These are phyloP conservation scores for Whalleya microplaca DNA, from an alignment of 2,329 filamentous ascomycete species.

Conservation along the genomic window DNA sequence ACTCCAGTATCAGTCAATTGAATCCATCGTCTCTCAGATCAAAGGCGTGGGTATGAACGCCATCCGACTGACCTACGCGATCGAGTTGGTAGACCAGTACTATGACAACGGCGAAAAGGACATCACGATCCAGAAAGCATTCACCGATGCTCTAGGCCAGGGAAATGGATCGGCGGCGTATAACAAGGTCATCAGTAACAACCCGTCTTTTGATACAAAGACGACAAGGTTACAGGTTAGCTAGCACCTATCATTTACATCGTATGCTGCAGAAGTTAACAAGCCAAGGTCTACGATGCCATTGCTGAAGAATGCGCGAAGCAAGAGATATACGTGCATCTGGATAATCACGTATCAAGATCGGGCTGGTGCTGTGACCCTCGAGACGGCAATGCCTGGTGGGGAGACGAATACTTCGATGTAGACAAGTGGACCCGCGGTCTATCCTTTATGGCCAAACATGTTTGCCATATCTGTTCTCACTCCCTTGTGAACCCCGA, in stretches of 20 bases:
- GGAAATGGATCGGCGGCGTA: conserved; percentile 55
- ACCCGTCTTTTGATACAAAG: conserved; percentile 56
- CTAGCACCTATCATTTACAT: background rate
- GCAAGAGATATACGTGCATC: conserved; percentile 60
- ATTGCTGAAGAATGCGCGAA: conserved; percentile 60
- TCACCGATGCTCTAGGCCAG: conserved; percentile 50
- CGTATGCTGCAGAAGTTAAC: background rate
- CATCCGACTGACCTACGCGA: conserved; percentile 65
- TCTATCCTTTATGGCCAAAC: conserved; percentile 61
- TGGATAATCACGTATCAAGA: conserved; percentile 64
- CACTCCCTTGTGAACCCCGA: background rate
- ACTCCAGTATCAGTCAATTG: conserved; percentile 63
- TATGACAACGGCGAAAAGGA: conserved; percentile 53
- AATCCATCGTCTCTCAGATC: conserved; percentile 57
- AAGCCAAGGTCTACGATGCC: conserved; percentile 58
- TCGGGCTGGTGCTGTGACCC: conserved; percentile 61
- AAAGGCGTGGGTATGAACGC: conserved; percentile 67
- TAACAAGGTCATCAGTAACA: conserved; percentile 56
- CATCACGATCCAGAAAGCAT: conserved; percentile 48
- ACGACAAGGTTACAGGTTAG: conserved; percentile 58
- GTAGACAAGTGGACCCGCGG: conserved; percentile 64
- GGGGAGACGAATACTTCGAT: conserved; percentile 63
- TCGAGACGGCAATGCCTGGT: conserved; percentile 62
- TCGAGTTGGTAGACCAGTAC: conserved; percentile 65
- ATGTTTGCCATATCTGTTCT: conserved; percentile 35